phyloP scores from a whole-genome alignment of 768 basidiomycete species.

The Ramaria sp. region DNA sequence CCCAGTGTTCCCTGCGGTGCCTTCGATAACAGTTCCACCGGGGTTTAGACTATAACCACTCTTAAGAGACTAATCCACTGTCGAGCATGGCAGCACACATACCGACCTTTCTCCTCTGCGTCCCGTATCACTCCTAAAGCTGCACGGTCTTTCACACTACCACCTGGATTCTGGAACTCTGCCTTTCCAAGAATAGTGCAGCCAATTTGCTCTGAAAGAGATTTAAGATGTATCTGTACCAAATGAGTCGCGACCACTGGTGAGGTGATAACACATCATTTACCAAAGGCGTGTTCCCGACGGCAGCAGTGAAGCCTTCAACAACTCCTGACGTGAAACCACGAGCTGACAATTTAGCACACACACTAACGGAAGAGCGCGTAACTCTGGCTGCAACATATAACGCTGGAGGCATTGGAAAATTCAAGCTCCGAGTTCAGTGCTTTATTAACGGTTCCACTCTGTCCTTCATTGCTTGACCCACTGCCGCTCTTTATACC shows the following conservation, averaged over 20 bases:
- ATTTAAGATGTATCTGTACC: slow-evolving; percentile 68
- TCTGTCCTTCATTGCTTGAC: slow-evolving; percentile 7
- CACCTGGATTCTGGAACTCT: slow-evolving; percentile 97
- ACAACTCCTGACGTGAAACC: slow-evolving; percentile 33
- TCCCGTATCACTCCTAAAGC: slow-evolving; percentile 80
- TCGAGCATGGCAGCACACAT: slow-evolving; percentile 20
- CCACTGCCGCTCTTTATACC: slow-evolving; percentile 13
- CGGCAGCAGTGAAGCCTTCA: slow-evolving; percentile 74
- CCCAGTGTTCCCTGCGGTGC: slow-evolving; percentile 97
- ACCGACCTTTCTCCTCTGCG: slow-evolving; percentile 80
- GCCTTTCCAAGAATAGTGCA: slow-evolving; percentile 88
- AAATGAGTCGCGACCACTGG: slow-evolving; percentile 6
- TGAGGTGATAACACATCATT: slow-evolving; percentile 16
- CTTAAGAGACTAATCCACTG: neutral
- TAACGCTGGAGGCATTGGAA: neutral
- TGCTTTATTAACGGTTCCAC: neutral
- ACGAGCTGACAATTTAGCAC: neutral
- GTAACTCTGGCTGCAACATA: too few species aligned
- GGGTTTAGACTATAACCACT: slow-evolving; percentile 50
- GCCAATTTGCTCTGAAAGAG: slow-evolving; percentile 73
- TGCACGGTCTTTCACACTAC: slow-evolving; percentile 95
- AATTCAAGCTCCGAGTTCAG: slow-evolving; percentile 8
- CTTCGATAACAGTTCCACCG: slow-evolving; percentile 96
- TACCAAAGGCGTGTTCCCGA: slow-evolving; percentile 92
- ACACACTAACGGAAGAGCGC: too few species aligned